Evolutionary conservation across 2,329 filamentous ascomycete genomes (phyloP).

Genomic region (Hortaea sp.): DNA sequence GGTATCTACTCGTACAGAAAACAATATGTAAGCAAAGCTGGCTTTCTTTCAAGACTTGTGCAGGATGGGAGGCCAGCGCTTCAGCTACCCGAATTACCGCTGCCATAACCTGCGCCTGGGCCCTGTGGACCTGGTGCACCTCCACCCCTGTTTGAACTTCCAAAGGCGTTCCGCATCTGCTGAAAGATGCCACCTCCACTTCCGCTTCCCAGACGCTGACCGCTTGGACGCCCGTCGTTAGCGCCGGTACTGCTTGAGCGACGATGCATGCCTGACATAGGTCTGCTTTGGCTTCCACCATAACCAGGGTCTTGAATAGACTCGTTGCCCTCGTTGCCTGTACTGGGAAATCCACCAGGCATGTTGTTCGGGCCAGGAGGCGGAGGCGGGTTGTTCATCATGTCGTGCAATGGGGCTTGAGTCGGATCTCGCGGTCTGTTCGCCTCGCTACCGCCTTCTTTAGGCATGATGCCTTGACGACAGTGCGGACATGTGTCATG

Average conservation of each 20-base stretch:
- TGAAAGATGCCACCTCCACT: conserved; percentile 1
- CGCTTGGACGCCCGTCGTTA: not conserved
- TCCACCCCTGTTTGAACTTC: conserved; percentile 6
- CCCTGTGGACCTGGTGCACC: not conserved
- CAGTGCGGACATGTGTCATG: conserved; percentile 90
- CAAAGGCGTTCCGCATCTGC: conserved; percentile 7
- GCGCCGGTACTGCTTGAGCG: not conserved
- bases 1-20: not conserved
- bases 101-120: not conserved
- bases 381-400: conserved; percentile 12
- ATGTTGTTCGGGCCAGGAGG: conserved; percentile 11
- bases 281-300: not conserved
- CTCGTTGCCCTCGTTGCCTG: not conserved
- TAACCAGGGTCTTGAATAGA: not conserved
- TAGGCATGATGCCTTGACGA: conserved; percentile 44
- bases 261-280: not conserved
- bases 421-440: conserved; percentile 15
- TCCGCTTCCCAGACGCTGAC: not conserved
- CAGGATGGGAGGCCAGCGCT: not conserved
- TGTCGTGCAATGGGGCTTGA: conserved; percentile 22
- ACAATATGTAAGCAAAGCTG: not conserved
- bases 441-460: conserved; percentile 13
- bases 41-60: not conserved
- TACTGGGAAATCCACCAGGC: conserved; percentile 9
- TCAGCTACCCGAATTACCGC: not conserved